These are phyloP conservation scores for Curvularia verruculosa DNA, from an alignment of 2,329 filamentous ascomycete genomes.

Conservation along the genomic window DNA sequence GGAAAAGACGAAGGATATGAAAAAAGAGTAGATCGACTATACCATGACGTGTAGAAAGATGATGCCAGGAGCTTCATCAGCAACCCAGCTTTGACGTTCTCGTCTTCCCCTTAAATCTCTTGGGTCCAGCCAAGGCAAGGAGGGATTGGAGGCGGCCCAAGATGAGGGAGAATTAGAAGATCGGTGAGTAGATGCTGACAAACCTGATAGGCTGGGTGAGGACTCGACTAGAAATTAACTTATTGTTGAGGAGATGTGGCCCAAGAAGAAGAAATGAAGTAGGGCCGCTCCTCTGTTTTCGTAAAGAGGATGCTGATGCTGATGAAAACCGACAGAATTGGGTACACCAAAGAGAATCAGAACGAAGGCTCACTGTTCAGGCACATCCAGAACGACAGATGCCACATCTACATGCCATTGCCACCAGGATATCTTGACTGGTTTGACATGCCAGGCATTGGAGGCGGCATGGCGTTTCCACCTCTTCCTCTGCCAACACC, in stretches of 20 bases:
- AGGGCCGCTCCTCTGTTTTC: not conserved
- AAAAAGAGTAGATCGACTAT: not conserved
- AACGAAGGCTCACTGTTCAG: not conserved
- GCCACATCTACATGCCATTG: slow-evolving; percentile 37
- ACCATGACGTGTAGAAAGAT: not conserved
- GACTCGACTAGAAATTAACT: slow-evolving; percentile 15
- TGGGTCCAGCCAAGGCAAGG: not conserved
- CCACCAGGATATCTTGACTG: slow-evolving; percentile 44
- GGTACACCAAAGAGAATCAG: slow-evolving; percentile 8
- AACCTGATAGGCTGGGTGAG: not conserved
- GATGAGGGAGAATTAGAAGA: not conserved
- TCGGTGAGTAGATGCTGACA: not conserved
- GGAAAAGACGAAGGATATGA: not conserved
- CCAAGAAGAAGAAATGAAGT: not conserved
- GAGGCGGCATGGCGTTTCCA: slow-evolving; percentile 33
- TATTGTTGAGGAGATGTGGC: not conserved
- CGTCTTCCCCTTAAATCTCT: not conserved
- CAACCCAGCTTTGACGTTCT: not conserved
- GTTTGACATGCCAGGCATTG: slow-evolving; percentile 36
- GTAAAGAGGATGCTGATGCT: slow-evolving; percentile 1
- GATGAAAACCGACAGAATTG: not conserved
- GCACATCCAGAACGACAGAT: not conserved
- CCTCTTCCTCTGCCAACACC: slow-evolving; percentile 32
- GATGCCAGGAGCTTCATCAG: not conserved
- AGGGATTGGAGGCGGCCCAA: not conserved